These are phyloP conservation scores for Beauveria sp. DNA, from an alignment of 2,329 filamentous ascomycete genomes.

Conservation along the genomic window DNA sequence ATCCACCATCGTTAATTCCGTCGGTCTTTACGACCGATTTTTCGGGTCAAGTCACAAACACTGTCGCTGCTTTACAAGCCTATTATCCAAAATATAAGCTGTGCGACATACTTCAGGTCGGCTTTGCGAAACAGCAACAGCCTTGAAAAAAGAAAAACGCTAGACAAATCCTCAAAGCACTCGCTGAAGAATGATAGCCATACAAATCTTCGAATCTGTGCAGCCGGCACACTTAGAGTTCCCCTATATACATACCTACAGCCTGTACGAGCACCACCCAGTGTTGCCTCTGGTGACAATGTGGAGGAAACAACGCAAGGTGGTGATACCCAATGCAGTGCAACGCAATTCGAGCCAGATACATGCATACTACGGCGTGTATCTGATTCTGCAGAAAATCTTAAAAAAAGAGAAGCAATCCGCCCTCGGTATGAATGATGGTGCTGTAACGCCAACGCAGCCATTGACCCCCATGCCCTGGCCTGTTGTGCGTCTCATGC, in stretches of 20 bases:
- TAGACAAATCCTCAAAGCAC: no score
- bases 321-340: not conserved
- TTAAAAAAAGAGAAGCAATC: not conserved
- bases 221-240: no score
- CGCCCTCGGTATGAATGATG: not conserved
- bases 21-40: not conserved
- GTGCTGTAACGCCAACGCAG: not conserved
- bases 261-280: not conserved
- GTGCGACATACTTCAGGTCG: not conserved
- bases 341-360: not conserved
- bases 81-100: not conserved
- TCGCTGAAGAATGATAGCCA: not conserved
- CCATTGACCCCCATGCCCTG: not conserved
- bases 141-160: not conserved
- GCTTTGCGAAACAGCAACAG: not conserved
- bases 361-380: not conserved
- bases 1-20: not conserved
- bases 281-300: not conserved
- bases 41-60: not conserved
- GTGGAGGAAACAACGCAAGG: constrained; percentile 1
- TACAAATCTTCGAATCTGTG: no score
- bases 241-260: no score
- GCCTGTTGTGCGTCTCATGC: not conserved
- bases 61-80: not conserved
- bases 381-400: not conserved